phyloP scores from a whole-genome alignment of 768 basidiomycete genomes.

The Epithele typhae region DNA sequence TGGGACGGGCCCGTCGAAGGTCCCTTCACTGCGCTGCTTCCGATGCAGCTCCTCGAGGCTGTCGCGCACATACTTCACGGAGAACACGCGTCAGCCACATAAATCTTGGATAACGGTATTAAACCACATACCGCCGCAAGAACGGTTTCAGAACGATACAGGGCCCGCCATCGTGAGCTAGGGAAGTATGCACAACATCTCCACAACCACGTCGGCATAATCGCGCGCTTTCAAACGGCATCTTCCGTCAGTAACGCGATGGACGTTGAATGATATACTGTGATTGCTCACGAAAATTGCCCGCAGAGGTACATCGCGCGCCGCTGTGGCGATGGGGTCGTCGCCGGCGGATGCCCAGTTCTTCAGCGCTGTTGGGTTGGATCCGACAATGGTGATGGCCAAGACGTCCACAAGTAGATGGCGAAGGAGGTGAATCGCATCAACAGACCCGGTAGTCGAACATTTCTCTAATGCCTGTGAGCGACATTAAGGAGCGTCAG shows the following conservation, averaged over 20 bases:
- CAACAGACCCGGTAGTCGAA: constrained; percentile 34
- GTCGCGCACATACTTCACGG: background rate
- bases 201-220: constrained; percentile 61
- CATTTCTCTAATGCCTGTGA: too few relatives aligned
- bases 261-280: constrained; percentile 46
- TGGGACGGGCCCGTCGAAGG: constrained; percentile 43
- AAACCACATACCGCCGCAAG: constrained; percentile 54
- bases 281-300: constrained; percentile 18
- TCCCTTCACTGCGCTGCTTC: background rate
- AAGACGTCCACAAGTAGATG: constrained; percentile 69
- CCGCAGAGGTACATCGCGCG: constrained; percentile 59
- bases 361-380: constrained; percentile 60
- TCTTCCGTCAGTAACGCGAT: too few relatives aligned
- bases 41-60: constrained; percentile 23
- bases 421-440: constrained; percentile 64
- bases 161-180: constrained; percentile 55
- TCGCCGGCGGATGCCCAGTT: constrained; percentile 59
- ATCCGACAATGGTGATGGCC: constrained; percentile 58
- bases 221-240: constrained; percentile 65
- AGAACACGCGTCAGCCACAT: background rate
- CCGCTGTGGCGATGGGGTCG: constrained; percentile 63
- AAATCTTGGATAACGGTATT: too few relatives aligned
- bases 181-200: constrained; percentile 61
- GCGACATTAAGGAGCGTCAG: constrained; percentile 1
- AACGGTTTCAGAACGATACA: constrained; percentile 70